A percentile compares a stretch with the other conserved stretches of the same genome.
Evolutionary conservation across 2,329 filamentous ascomycete genomes (phyloP).

Genomic region (Arthrobotrys musiformis): DNA sequence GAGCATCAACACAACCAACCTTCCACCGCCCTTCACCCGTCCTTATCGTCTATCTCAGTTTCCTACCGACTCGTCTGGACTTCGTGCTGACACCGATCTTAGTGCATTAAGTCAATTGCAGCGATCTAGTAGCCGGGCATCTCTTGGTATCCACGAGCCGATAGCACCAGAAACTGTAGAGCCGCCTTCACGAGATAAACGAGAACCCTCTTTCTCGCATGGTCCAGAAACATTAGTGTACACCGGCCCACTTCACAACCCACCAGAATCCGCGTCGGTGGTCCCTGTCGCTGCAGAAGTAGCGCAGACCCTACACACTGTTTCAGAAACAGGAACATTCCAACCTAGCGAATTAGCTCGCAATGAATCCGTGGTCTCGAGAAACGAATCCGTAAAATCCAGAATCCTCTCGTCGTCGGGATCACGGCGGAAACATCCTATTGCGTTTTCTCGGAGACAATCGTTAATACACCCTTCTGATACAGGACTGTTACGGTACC

Average conservation of each 20-base stretch:
- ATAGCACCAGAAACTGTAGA: constrained; percentile 22
- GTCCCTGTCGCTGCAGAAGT: constrained; percentile 24
- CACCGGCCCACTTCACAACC: constrained; percentile 21
- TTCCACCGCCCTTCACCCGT: constrained; percentile 37
- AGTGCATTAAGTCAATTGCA: constrained; percentile 36
- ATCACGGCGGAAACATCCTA: constrained; percentile 44
- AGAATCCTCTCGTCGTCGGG: constrained; percentile 43
- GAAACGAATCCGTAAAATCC: constrained; percentile 23
- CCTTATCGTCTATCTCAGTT: constrained; percentile 44
- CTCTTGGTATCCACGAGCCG: constrained; percentile 18
- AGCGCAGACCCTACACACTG: constrained; percentile 40
- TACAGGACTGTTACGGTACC: constrained; percentile 41
- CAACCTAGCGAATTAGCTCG: constrained; percentile 42
- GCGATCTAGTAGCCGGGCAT: constrained; percentile 33
- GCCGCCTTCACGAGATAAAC: constrained; percentile 22
- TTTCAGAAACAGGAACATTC: constrained; percentile 51
- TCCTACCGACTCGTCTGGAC: constrained; percentile 33
- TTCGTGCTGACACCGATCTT: constrained; percentile 34
- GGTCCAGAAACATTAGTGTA: constrained; percentile 22
- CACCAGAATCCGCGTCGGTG: constrained; percentile 20
- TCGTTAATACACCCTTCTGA: constrained; percentile 54
- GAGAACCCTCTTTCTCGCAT: constrained; percentile 30
- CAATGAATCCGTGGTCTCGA: constrained; percentile 51
- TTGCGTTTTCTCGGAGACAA: constrained; percentile 50
- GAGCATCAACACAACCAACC: constrained; percentile 56